Evolutionary conservation across 2,329 filamentous ascomycete species (phyloP), one percentile per base, ranked within the genome.

Genomic region (Diaporthe aspalathi): DNA sequence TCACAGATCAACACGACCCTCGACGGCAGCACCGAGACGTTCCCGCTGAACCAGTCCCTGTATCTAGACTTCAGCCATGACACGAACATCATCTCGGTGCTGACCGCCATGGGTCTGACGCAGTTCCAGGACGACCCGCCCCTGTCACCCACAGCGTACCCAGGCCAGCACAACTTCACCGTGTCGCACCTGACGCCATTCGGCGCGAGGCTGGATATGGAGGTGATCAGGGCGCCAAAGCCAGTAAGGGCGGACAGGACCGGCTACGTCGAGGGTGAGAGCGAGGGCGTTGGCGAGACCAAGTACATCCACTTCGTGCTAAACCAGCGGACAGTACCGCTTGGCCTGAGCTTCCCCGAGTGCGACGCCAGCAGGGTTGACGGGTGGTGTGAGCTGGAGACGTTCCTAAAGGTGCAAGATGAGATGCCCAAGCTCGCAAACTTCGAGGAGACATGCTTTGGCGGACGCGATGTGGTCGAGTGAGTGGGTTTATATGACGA

Each of bases 61-160:
- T 94, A 94, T 79, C 88, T 94, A 63, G 93, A 94, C 82, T 94
- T 94, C 79, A 91, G 88, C 20, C 93, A 95, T 79, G 93, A 95
- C 80, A 92, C 91, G 40, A 93, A 92, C 78, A 93, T 93, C 72
- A 84, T 91, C 75, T 87, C 87, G 32, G 88, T 94, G 74, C 82
- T 94, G 5, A 90, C 91, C 0, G 92, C 93, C 0, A 92, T 95
- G 72, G 92, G 92, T 1, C 84, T 94, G 57, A 89, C 82, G 3
- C 92, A 94, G 77, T 94, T 95, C 77, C 56, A 49, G 20, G 72
- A 73, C 52, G 83, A 85, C 1, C 83, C 87, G 24, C 81, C 87
- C 17, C 83, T 94, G 4, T 88, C 90, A 0, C 82, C 86, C 1
- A 83, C 85, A 14, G 79, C 82, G 35, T 86, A 92, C 71, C 86